Base-by-base conservation (phyloP, 169 alveolate genomes). In the Plasmodium berghei region DNA sequence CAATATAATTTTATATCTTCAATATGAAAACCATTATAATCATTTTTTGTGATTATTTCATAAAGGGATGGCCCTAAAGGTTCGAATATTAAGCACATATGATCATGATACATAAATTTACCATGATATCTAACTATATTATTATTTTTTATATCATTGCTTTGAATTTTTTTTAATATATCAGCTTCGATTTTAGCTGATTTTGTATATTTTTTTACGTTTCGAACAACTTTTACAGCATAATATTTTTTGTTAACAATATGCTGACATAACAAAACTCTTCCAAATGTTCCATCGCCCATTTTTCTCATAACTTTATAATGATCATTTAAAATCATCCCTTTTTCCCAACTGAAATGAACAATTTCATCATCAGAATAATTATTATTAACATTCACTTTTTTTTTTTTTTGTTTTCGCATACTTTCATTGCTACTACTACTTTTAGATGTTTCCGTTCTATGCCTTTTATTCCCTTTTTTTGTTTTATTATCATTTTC, bases 211-310 rank as follows among this genome's bases (percentile, higher is more conserved):
- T 98, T 95, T 63, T 96, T 96, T 48, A 97, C 98, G 74, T 98
- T 97, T 58, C 99, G 91, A 45, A 98, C 98, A 24, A 93, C 95
- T 90, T 98, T 98, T 67, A 98, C 90, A 9, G 99, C 99, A 45
- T 95, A 96, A 12, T 89, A 72, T 55, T 94, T 88, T 59, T 93
- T 93, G 46, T 93, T 90, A 49, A 91, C 95, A 40, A 86, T 92
- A 88, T 96, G 97, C 52, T 96, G 96, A 64, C 98, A 96, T 63
- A 94, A 95, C 26, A 98, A 93, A 45, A 97, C 99, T 87, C 99
- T 90, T n/a, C 99, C 99, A 90, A 98, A 98, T 9, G 99, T 98
- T 20, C 99, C 99, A 73, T 98, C 99, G 9, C 99, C 98, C 87
- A 98, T 93, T 73, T 95, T 93, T 70, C 95, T 90, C 70, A 92